Conservation (phyloP, 169 alveolate species). For the Cryptosporidium bovis region DNA sequence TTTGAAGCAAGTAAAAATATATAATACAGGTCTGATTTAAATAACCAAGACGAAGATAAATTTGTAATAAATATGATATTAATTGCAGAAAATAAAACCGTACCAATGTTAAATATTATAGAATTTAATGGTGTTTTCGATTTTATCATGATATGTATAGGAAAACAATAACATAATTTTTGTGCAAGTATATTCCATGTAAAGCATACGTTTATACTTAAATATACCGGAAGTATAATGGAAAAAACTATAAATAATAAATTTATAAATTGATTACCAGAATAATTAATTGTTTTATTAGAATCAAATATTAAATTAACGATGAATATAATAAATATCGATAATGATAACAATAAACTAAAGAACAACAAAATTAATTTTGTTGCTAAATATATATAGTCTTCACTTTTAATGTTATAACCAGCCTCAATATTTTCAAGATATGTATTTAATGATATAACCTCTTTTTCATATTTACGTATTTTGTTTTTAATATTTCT, state of each 20-base stretch:
- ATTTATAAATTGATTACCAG: constrained; percentile 31
- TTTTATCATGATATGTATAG: constrained; percentile 15
- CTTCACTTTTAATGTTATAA: constrained; percentile 15
- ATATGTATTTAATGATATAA: constrained; percentile 43
- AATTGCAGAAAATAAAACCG: constrained; percentile 31
- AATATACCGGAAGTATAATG: constrained; percentile 30
- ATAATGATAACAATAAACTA: constrained; percentile 21
- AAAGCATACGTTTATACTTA: constrained; percentile 33
- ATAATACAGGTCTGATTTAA: constrained; percentile 41
- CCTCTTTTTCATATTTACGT: constrained; percentile 42
- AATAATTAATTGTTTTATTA: constrained; percentile 5
- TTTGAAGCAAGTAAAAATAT: constrained; percentile 43
- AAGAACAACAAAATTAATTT: neutral
- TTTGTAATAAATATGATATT: constrained; percentile 43
- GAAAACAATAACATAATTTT: constrained; percentile 59
- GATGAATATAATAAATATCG: constrained; percentile 16
- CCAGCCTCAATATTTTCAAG: constrained; percentile 29
- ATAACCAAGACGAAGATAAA: constrained; percentile 35
- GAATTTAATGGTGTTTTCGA: constrained; percentile 63
- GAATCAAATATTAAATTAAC: neutral
- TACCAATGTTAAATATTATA: constrained; percentile 48
- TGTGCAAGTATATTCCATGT: constrained; percentile 55
- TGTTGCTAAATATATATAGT: neutral
- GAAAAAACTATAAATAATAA: constrained; percentile 35
- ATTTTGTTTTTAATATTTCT: constrained; percentile 46